Base-by-base conservation (phyloP, 108 stramenopile species). In the Chaetoceros tenuissimus region DNA sequence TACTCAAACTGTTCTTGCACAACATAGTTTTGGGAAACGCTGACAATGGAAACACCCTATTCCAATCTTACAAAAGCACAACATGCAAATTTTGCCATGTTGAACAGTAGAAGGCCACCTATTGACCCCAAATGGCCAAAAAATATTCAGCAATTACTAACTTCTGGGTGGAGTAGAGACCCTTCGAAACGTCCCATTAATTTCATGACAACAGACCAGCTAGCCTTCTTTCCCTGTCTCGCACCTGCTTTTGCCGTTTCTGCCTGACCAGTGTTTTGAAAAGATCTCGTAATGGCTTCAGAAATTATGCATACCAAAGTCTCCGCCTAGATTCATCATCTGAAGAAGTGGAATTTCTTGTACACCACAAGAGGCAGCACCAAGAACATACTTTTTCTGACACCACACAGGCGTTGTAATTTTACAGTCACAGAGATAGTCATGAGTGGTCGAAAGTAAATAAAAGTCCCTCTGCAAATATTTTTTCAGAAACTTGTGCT, bases 271-370 rank as follows among this genome's bases (percentile, higher is more conserved):
- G 13, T 10, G 5, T 40, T 44, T 43, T 29, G 1, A 58, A 58
- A 51, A 62, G 51, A 59, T 88, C 78, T 2, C 68, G 51, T 0
- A 85, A 34, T 18, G 90, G 86, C 58, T 88, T 92, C 21, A 88
- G 68, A 55, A 88, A 85, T 0, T 84, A 65, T 49, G 84, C 84
- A 64, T 92, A 92, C 85, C 89, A 92, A 17, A 92, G 55, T 28
- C 85, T 59, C 46, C 89, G 70, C n/a, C 85, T 62, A n/a, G 76
- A 66, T 52, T 92, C 82, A 24, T 79, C 84, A 62, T 92, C 82
- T 85, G 71, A 30, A 66, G 49, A 28, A 91, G 60, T 8, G 75
- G 53, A 22, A 62, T 40, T 44, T 75, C 77, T 34, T 64, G 63
- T 27, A 66, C 72, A 16, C 69, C 68, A 54, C 64, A 63, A 22